Percentiles rank a stretch among this genome's conserved stretches.
phyloP scores from a whole-genome alignment of 2,329 filamentous ascomycete species.

The Fusarium sp. region DNA sequence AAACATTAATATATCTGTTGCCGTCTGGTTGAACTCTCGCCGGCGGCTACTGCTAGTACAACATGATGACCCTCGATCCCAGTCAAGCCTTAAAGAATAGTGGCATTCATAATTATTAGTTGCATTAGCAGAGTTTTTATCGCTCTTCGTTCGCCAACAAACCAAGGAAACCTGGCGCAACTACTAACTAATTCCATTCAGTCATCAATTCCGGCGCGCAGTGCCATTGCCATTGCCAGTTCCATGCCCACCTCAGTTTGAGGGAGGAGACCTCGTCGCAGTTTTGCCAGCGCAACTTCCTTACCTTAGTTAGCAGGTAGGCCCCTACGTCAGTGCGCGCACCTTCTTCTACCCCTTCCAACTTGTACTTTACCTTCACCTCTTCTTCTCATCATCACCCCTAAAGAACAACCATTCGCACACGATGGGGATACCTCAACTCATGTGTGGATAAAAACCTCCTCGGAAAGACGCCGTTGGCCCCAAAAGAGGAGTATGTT shows the following conservation, averaged over 20 bases:
- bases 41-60: background rate
- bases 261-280: background rate
- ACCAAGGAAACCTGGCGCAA: constrained; percentile 14
- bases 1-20: background rate
- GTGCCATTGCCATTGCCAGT: background rate
- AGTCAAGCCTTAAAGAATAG: constrained; percentile 1
- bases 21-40: background rate
- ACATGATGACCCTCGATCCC: background rate
- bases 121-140: constrained; percentile 11
- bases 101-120: background rate
- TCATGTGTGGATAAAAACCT: constrained; percentile 17
- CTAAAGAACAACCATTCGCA: background rate
- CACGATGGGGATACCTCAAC: constrained; percentile 26
- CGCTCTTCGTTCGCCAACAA: constrained; percentile 12
- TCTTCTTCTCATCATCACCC: constrained; percentile 2
- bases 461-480: constrained; percentile 31
- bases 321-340: constrained; percentile 18
- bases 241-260: constrained; percentile 3
- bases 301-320: background rate
- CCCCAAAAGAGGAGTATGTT: constrained; percentile 36
- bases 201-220: constrained; percentile 11
- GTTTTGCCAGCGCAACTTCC: constrained; percentile 1
- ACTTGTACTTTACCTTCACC: background rate
- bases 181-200: constrained; percentile 3
- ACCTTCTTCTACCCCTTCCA: background rate